phyloP scores from a whole-genome alignment of 345 rosid species.

The Hibiscus tridactylites region DNA sequence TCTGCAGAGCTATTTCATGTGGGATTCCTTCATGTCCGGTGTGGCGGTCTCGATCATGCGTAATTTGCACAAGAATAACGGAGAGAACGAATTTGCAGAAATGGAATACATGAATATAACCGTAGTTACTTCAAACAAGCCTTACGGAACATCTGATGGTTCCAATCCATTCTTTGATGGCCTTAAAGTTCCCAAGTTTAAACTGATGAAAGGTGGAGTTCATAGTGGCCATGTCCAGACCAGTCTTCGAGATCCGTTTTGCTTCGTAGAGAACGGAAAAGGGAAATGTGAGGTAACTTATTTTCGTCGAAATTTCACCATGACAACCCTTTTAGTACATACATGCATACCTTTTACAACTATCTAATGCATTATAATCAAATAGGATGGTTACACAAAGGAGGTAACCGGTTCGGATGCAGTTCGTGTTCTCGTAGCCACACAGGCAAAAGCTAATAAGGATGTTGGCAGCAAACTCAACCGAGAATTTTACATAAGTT shows the following conservation, averaged over 20 bases:
- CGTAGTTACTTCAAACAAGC: constrained; percentile 72
- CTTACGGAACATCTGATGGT: constrained; percentile 58
- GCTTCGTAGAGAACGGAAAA: constrained; percentile 43
- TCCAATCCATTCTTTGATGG: constrained; percentile 75
- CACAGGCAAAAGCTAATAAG: constrained; percentile 49
- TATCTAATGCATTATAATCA: not conserved
- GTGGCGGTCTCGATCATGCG: constrained; percentile 74
- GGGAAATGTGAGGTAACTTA: constrained; percentile 70
- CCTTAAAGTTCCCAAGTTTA: constrained; percentile 50
- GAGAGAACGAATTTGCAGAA: constrained; percentile 73
- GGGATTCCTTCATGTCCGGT: constrained; percentile 84
- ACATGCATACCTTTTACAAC: not conserved
- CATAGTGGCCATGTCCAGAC: constrained; percentile 91
- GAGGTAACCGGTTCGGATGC: constrained; percentile 53
- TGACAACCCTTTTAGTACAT: not conserved
- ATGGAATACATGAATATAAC: constrained; percentile 89
- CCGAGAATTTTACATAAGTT: constrained; percentile 61
- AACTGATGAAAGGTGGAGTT: constrained; percentile 48
- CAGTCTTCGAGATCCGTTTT: constrained; percentile 58
- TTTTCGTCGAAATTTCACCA: not conserved
- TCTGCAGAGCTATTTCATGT: constrained; percentile 85
- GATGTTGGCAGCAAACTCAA: constrained; percentile 41
- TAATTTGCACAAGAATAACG: constrained; percentile 23
- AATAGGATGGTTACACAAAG: constrained; percentile 77
- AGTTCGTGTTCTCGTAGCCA: constrained; percentile 74